Evolutionary conservation across 2,329 filamentous ascomycete genomes (phyloP), one percentile per base, ranked within the genome.

Genomic region (Aspergillus fischeri): DNA sequence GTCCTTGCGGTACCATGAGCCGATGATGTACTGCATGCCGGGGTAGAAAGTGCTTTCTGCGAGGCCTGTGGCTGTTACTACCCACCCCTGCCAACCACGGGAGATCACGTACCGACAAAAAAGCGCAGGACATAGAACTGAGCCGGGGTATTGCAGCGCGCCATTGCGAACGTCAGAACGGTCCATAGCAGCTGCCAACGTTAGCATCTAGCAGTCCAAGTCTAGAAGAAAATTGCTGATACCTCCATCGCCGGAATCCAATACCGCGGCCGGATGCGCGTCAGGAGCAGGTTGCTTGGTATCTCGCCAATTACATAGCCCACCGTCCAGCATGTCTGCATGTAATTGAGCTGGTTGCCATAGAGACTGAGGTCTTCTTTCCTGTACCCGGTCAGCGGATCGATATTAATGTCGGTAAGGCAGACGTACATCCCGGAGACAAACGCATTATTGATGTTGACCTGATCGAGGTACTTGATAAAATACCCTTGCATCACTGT

Each of bases 231-330:
- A 27, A 27, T 27, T 27, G 25, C 10, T 14, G 44, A 73, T 68
- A 69, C 73, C 64, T 82, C 80, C 63, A 76, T 75, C 1, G 72
- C 67, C 1, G 79, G 80, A 51, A 82, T 77, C 78, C 78, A 81
- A 52, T 77, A 74, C 14, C 73, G 71, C 2, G 80, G 79, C 8
- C 75, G 73, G 14, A 82, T 64, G 9, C 76, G 73, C 1, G 80
- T 83, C 4, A 84, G 68, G 6, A 83, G 70, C 9, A 84, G 73
- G 56, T 83, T 82, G 49, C 74, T 78, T 1, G 80, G 80, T 11
- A 82, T 75, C 55, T 81, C 73, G 3, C 78, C 79, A 51, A 87
- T 74, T 0, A 84, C 80, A 61, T 87, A 87, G 8, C 85, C 85
- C 0, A 83, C 77, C 0, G 82, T 86, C 76, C 84, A 87, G 28